Percentiles rank a stretch among this genome's conserved stretches.
Evolutionary conservation across 352 stramenopile genomes (phyloP).

Genomic region (Pythium grandisporangium): DNA sequence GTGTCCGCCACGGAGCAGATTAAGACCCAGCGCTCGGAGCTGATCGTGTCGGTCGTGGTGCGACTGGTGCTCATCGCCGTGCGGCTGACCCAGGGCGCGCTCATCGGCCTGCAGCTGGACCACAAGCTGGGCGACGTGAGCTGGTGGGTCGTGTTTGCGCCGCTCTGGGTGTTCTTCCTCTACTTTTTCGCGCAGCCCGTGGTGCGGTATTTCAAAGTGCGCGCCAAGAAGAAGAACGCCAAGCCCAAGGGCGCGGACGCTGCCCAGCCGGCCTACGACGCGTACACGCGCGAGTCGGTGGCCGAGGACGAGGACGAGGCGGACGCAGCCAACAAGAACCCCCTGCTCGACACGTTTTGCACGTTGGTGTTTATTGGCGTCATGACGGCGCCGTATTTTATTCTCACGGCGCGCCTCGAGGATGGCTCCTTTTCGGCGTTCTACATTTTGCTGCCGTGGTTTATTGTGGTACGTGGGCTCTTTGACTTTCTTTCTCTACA

Average conservation of each 20-base stretch:
- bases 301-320: conserved; percentile 46
- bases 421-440: conserved; percentile 51
- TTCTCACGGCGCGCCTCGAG: conserved; percentile 52
- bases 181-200: conserved; percentile 52
- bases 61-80: conserved; percentile 34
- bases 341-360: conserved; percentile 41
- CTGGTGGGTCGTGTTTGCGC: conserved; percentile 79
- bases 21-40: conserved; percentile 26
- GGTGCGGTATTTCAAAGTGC: conserved; percentile 37
- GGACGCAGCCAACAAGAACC: conserved; percentile 55
- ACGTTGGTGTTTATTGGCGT: conserved; percentile 39
- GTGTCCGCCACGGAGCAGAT: conserved; percentile 52
- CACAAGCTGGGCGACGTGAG: conserved; percentile 29
- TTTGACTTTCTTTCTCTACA: too few species aligned
- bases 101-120: conserved; percentile 70
- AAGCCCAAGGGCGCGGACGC: conserved; percentile 15
- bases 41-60: conserved; percentile 11
- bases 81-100: conserved; percentile 48
- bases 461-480: conserved; percentile 47
- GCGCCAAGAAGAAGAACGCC: conserved; percentile 26
- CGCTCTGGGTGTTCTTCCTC: conserved; percentile 64
- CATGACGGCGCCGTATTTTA: conserved; percentile 59
- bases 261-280: conserved; percentile 45
- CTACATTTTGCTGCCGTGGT: conserved; percentile 64
- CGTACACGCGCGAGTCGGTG: conserved; percentile 69